Evolutionary conservation across 2,329 filamentous ascomycete species (phyloP).

Genomic region (Gliomastix tumulicola): DNA sequence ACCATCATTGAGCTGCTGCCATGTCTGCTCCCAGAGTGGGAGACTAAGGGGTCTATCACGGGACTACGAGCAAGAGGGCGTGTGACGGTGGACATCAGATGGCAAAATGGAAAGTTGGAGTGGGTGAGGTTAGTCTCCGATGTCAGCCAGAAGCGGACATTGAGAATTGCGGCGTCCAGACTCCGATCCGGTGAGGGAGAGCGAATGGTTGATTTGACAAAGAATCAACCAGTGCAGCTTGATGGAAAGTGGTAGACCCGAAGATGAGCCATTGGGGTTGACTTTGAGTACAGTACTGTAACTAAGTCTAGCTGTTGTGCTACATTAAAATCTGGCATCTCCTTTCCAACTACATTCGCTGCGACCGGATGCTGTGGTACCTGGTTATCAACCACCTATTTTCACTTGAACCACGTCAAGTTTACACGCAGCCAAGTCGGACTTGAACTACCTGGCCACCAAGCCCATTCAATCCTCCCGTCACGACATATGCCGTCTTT

Average conservation of each 20-base stretch:
- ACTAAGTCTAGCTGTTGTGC: no score
- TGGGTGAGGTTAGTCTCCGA: not conserved
- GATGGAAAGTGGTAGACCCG: not conserved
- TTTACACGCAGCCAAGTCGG: no score
- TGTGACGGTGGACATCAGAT: constrained; percentile 3
- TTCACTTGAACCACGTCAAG: no score
- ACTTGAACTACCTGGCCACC: no score
- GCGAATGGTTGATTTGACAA: not conserved
- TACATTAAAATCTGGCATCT: no score
- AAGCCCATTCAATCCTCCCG: no score
- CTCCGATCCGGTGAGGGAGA: not conserved
- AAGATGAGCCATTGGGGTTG: no score
- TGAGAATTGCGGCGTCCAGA: not conserved
- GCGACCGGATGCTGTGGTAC: no score
- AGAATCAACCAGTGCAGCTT: not conserved
- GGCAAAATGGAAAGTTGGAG: constrained; percentile 1
- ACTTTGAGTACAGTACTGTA: no score
- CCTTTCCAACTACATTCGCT: no score
- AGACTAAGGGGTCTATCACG: not conserved
- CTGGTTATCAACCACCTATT: no score
- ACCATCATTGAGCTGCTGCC: constrained; percentile 1
- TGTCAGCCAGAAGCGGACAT: not conserved
- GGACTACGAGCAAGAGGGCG: constrained; percentile 3
- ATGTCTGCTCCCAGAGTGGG: constrained; percentile 1
- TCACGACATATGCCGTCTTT: constrained; percentile 8